Conservation (phyloP, 208 protist genomes). For the Trypanosoma cruzi region DNA sequence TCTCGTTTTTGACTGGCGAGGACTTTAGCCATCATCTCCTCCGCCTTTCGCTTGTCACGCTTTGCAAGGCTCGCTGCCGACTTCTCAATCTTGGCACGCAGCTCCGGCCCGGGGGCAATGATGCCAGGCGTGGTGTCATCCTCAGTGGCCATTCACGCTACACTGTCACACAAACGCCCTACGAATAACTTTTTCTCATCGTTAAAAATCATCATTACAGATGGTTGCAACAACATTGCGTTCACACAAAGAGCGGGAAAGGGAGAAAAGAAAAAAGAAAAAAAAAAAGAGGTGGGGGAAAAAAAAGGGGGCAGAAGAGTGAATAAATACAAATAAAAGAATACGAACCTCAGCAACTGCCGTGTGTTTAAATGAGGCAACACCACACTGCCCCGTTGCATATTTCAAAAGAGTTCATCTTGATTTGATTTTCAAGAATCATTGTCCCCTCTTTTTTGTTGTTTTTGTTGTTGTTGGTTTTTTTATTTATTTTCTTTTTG, state of each 20-base stretch:
- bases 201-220: too few species aligned
- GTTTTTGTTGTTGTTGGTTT: neutral
- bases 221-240: neutral
- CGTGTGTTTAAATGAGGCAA: neutral
- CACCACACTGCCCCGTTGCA: neutral
- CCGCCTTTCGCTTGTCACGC: constrained; percentile 70
- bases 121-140: constrained; percentile 65
- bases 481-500: neutral
- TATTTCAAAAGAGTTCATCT: neutral
- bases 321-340: neutral
- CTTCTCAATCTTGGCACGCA: constrained; percentile 73
- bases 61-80: constrained; percentile 73
- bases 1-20: constrained; percentile 73
- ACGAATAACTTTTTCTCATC: neutral
- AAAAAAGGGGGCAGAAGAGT: neutral
- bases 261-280: constrained; percentile 4
- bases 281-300: neutral
- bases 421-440: neutral
- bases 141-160: constrained; percentile 33
- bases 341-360: neutral
- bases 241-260: neutral
- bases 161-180: neutral
- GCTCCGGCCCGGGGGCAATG: constrained; percentile 80
- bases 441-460: constrained; percentile 8
- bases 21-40: constrained; percentile 85